These are phyloP conservation scores for Salisapilia sapeloensis DNA, from an alignment of 352 stramenopile species.

Conservation along the genomic window DNA sequence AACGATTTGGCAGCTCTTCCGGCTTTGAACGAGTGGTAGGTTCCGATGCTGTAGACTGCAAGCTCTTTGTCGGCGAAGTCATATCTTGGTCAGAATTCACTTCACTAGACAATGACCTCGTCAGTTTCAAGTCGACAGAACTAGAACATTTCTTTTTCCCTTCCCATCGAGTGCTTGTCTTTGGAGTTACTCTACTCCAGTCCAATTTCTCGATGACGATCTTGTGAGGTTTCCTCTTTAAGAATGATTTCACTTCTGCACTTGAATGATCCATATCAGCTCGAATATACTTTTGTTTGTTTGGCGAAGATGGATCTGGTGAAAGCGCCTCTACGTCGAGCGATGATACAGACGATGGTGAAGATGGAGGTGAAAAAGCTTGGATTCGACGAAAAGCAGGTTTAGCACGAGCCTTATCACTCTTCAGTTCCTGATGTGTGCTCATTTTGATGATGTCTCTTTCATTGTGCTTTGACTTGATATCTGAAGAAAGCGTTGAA, in stretches of 20 bases:
- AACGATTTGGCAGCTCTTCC: no score
- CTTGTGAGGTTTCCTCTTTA: conserved; percentile 55
- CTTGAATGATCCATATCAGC: conserved; percentile 3
- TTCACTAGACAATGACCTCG: no score
- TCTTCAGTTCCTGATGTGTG: conserved; percentile 3
- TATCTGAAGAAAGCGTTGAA: background rate
- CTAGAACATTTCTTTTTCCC: no score
- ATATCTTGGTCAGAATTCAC: no score
- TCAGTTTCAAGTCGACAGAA: no score
- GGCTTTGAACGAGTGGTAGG: no score
- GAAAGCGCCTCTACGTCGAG: conserved; percentile 2
- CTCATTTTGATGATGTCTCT: background rate
- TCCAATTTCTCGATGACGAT: conserved; percentile 45
- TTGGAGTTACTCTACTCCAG: conserved; percentile 31
- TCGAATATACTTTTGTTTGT: conserved; percentile 1
- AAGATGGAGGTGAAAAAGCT: conserved; percentile 30
- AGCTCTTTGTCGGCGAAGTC: no score
- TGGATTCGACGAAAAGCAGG: no score
- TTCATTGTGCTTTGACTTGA: background rate
- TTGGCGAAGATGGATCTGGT: background rate
- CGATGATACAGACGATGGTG: conserved; percentile 29
- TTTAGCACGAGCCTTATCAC: conserved; percentile 7
- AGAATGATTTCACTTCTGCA: conserved; percentile 11
- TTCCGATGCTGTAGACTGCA: no score
- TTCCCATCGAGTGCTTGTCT: no score